These are phyloP conservation scores for Nakazawaea populi DNA, from an alignment of 805 yeast species.

Conservation along the genomic window DNA sequence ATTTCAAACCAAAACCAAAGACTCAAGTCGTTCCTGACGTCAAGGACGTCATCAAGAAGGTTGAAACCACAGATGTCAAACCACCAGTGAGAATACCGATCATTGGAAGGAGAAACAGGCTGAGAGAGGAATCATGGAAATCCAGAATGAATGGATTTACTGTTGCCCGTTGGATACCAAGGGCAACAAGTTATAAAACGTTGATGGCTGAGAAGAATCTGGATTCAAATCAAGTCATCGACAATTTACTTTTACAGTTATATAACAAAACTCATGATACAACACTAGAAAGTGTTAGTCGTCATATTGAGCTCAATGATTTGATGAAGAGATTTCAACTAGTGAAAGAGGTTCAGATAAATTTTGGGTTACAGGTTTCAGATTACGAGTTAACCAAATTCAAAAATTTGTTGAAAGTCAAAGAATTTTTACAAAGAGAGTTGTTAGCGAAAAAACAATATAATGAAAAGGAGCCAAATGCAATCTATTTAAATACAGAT, in stretches of 20 bases:
- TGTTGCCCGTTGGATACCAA: slow-evolving; percentile 26
- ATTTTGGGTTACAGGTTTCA: slow-evolving; percentile 45
- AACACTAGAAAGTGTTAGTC: background rate
- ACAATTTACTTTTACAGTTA: slow-evolving; percentile 13
- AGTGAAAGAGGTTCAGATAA: slow-evolving; percentile 40
- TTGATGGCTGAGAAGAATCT: background rate
- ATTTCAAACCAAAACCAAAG: slow-evolving; percentile 23
- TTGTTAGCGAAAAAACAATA: slow-evolving; percentile 37
- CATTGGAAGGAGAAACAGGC: slow-evolving; percentile 21
- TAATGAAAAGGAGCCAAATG: slow-evolving; percentile 70
- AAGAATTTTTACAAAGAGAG: slow-evolving; percentile 26
- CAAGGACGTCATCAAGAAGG: slow-evolving; percentile 23
- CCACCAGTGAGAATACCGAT: slow-evolving; percentile 18
- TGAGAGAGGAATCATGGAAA: slow-evolving; percentile 11
- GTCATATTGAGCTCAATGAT: slow-evolving; percentile 26
- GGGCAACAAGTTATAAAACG: slow-evolving; percentile 14
- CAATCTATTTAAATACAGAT: slow-evolving; percentile 51
- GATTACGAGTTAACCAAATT: slow-evolving; percentile 42
- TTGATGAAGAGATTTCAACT: slow-evolving; percentile 43
- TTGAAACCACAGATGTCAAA: slow-evolving; percentile 14
- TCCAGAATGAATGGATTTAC: slow-evolving; percentile 23
- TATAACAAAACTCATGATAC: slow-evolving; percentile 3
- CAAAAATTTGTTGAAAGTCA: slow-evolving; percentile 32
- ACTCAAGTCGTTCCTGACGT: slow-evolving; percentile 11
- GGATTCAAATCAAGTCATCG: slow-evolving; percentile 9